A percentile compares a stretch with the other conserved stretches of the same genome.
Evolutionary conservation across 1,139 yeast genomes (phyloP).

Genomic region (Debaryomycetaceae sp.): DNA sequence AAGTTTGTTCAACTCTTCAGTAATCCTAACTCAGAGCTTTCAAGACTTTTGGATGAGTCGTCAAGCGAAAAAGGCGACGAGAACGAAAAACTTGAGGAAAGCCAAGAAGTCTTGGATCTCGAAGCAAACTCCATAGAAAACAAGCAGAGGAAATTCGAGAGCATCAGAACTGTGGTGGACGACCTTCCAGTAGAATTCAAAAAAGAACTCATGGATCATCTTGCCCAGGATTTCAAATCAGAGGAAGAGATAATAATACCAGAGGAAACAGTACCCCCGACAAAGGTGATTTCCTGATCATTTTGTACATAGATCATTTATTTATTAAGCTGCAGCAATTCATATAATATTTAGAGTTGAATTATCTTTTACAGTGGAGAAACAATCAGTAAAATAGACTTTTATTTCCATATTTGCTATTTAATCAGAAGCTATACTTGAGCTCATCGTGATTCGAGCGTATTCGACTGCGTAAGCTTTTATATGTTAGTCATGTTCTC

Average conservation of each 20-base stretch:
- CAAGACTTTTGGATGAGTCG: conserved; percentile 42
- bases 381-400: no score
- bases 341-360: neutral
- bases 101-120: conserved; percentile 17
- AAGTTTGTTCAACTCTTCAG: conserved; percentile 41
- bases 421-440: neutral
- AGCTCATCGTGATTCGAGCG: neutral
- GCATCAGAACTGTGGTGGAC: conserved; percentile 31
- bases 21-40: conserved; percentile 41
- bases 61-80: conserved; percentile 20
- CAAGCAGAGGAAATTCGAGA: conserved; percentile 20
- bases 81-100: conserved; percentile 21
- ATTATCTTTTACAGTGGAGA: no score
- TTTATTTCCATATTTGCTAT: neutral
- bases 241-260: conserved; percentile 10
- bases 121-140: conserved; percentile 26
- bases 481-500: neutral
- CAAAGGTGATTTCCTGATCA: neutral
- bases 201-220: conserved; percentile 27
- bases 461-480: neutral
- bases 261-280: conserved; percentile 9
- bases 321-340: neutral
- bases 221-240: conserved; percentile 22
- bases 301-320: neutral
- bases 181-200: conserved; percentile 37